These are phyloP conservation scores for Leccinum subgranulosum DNA, from an alignment of 768 basidiomycete genomes.

Conservation along the genomic window DNA sequence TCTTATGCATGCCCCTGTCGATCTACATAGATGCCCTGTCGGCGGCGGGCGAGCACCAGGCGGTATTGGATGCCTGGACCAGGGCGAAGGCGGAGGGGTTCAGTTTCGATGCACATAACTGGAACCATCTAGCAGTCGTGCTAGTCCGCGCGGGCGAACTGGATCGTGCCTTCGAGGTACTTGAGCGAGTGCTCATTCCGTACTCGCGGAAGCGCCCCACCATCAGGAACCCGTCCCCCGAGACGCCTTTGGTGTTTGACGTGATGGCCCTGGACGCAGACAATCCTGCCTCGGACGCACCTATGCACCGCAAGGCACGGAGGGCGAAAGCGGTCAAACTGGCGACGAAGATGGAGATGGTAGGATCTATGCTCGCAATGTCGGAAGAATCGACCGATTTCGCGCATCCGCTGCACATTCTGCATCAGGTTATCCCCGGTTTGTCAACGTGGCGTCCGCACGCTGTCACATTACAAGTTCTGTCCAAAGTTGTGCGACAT, in stretches of 20 bases:
- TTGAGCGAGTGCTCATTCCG: slow-evolving; percentile 74
- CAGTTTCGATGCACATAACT: slow-evolving; percentile 84
- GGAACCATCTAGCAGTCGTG: slow-evolving; percentile 80
- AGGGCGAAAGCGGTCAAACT: slow-evolving; percentile 24
- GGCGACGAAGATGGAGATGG: slow-evolving; percentile 13
- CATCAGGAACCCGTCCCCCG: slow-evolving; percentile 30
- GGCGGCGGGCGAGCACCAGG: slow-evolving; percentile 52
- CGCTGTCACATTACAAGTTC: slow-evolving; percentile 41
- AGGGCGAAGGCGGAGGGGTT: slow-evolving; percentile 60
- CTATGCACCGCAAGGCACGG: slow-evolving; percentile 27
- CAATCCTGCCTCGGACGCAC: slow-evolving; percentile 26
- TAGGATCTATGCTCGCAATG: slow-evolving; percentile 9
- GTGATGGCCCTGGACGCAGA: slow-evolving; percentile 21
- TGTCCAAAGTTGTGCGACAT: slow-evolving; percentile 45
- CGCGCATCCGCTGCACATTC: slow-evolving; percentile 54
- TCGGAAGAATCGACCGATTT: slow-evolving; percentile 40
- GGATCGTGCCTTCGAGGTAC: slow-evolving; percentile 79
- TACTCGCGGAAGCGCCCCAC: slow-evolving; percentile 37
- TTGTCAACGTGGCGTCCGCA: slow-evolving; percentile 72
- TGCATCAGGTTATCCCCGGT: slow-evolving; percentile 60
- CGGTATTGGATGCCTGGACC: slow-evolving; percentile 68
- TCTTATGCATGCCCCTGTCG: slow-evolving; percentile 76
- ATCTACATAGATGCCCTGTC: slow-evolving; percentile 79
- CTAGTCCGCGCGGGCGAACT: slow-evolving; percentile 77
- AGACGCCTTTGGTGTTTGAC: slow-evolving; percentile 42